Conservation (phyloP, 805 yeast genomes). For the Candida andamanensis region DNA sequence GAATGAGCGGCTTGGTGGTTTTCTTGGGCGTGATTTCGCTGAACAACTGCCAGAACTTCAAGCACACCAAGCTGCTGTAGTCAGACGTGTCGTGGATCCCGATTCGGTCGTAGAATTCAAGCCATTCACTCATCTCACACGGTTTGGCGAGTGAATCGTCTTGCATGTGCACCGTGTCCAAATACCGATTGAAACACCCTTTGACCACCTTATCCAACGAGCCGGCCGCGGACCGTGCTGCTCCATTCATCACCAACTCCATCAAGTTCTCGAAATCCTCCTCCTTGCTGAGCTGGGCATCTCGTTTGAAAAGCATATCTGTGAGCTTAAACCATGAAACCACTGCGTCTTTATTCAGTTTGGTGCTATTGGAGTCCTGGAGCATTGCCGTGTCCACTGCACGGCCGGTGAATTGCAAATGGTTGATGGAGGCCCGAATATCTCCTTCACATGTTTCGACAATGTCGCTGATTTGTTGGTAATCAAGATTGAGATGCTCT, state of each 20-base stretch:
- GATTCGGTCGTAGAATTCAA: slow-evolving; percentile 63
- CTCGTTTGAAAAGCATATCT: slow-evolving; percentile 54
- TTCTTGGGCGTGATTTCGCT: slow-evolving; percentile 47
- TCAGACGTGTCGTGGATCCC: slow-evolving; percentile 34
- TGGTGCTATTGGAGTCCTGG: not conserved
- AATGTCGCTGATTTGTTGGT: slow-evolving; percentile 55
- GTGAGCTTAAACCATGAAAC: slow-evolving; percentile 65
- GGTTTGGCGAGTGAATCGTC: slow-evolving; percentile 64
- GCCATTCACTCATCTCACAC: slow-evolving; percentile 65
- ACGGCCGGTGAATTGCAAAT: slow-evolving; percentile 58
- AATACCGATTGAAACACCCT: slow-evolving; percentile 69
- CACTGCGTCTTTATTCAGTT: slow-evolving; percentile 51
- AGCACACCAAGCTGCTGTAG: slow-evolving; percentile 52
- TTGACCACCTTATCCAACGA: slow-evolving; percentile 56
- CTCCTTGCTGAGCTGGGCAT: slow-evolving; percentile 39
- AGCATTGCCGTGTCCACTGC: slow-evolving; percentile 8
- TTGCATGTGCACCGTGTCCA: slow-evolving; percentile 51
- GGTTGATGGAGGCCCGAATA: slow-evolving; percentile 78
- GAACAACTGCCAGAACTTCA: slow-evolving; percentile 61
- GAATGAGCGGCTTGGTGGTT: slow-evolving; percentile 18
- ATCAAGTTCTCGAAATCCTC: slow-evolving; percentile 46
- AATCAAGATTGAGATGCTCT: slow-evolving; percentile 49
- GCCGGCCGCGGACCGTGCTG: slow-evolving; percentile 32
- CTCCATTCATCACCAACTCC: slow-evolving; percentile 39
- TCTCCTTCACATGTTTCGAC: slow-evolving; percentile 75